A percentile compares a stretch with the other conserved stretches of the same genome.
These are phyloP conservation scores for Globisporangium rhizosaccharum DNA, from an alignment of 352 stramenopile species.

Conservation along the genomic window DNA sequence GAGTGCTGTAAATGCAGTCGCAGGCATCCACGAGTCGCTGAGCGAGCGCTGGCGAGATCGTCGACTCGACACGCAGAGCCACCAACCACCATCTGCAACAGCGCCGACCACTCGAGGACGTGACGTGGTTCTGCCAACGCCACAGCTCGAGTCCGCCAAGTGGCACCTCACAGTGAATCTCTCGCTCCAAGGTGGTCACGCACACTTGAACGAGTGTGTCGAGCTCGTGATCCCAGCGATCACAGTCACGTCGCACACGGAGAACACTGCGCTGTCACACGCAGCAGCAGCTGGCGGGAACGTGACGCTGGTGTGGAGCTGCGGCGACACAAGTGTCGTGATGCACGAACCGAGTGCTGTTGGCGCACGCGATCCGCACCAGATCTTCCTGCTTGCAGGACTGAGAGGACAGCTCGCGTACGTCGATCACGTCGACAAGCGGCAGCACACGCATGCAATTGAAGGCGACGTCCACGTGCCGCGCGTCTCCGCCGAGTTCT, in stretches of 20 bases:
- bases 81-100: neutral
- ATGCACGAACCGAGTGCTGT: slow-evolving; percentile 1
- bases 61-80: neutral
- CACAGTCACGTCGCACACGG: slow-evolving; percentile 1
- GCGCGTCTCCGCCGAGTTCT: slow-evolving; percentile 1
- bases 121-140: neutral
- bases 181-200: neutral
- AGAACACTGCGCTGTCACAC: neutral
- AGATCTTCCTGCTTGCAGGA: slow-evolving; percentile 1
- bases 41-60: neutral
- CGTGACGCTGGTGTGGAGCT: slow-evolving; percentile 4
- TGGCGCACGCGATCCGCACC: neutral
- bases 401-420: slow-evolving; percentile 7
- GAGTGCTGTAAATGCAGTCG: neutral
- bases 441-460: slow-evolving; percentile 7
- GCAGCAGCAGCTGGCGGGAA: slow-evolving; percentile 1
- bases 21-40: neutral
- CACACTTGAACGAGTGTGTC: slow-evolving; percentile 12
- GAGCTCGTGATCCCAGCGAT: slow-evolving; percentile 6
- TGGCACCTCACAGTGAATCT: slow-evolving; percentile 8
- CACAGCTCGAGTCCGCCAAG: neutral
- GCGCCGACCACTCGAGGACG: neutral
- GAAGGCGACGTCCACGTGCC: slow-evolving; percentile 4
- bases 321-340: slow-evolving; percentile 4
- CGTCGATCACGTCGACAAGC: slow-evolving; percentile 1